A percentile compares a stretch with the other conserved stretches of the same genome.
Conservation (phyloP, 768 basidiomycete species). For the Coprinopsis cinerea region DNA sequence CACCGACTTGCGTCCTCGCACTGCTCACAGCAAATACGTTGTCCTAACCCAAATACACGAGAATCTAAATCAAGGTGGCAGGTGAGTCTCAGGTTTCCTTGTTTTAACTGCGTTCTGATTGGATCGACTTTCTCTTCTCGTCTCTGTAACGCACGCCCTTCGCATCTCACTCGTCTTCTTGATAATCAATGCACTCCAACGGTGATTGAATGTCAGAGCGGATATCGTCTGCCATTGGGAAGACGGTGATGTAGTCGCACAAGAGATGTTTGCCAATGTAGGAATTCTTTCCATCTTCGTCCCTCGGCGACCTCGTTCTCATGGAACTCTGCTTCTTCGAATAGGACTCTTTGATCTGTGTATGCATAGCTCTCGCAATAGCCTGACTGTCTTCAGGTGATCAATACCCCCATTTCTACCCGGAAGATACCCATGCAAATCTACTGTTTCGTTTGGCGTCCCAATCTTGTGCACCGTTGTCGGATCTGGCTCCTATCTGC, state of each 20-base stretch:
- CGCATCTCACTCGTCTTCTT: not conserved
- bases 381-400: constrained; percentile 22
- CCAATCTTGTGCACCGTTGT: no score
- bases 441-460: not conserved
- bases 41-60: constrained; percentile 82
- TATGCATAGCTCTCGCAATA: constrained; percentile 46
- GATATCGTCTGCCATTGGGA: constrained; percentile 88
- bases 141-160: not conserved
- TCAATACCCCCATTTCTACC: constrained; percentile 14
- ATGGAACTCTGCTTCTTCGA: constrained; percentile 11
- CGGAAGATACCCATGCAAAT: constrained; percentile 20
- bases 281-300: constrained; percentile 20
- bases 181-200: not conserved
- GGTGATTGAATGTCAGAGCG: constrained; percentile 40
- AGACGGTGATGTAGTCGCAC: constrained; percentile 70
- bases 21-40: constrained; percentile 65
- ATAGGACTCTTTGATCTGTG: constrained; percentile 60
- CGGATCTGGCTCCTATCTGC: no score
- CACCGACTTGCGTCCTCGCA: constrained; percentile 7
- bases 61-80: constrained; percentile 79
- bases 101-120: constrained; percentile 1
- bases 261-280: constrained; percentile 79
- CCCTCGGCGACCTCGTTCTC: not conserved
- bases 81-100: constrained; percentile 39
- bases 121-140: constrained; percentile 10